Conservation (phyloP, 441 rosid species). For the Theobroma grandiflorum region DNA sequence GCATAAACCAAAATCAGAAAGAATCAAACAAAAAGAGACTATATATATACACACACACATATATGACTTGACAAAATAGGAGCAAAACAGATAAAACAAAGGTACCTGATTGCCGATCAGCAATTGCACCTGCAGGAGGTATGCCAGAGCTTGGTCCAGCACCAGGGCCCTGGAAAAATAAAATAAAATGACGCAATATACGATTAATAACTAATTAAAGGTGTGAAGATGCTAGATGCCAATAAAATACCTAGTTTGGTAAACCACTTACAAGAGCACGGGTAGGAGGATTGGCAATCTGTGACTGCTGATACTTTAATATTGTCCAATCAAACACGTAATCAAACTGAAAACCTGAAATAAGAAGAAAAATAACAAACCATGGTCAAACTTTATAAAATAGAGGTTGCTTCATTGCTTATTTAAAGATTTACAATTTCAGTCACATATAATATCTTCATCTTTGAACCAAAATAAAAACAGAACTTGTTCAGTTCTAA, state of each 20-base stretch:
- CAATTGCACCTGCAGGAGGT: conserved; percentile 73
- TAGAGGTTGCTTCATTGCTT: not conserved
- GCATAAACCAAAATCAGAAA: conserved; percentile 10
- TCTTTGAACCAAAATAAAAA: not conserved
- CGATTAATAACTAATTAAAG: conserved; percentile 6
- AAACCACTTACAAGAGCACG: conserved; percentile 62
- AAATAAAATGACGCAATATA: conserved; percentile 10
- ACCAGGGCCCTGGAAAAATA: conserved; percentile 64
- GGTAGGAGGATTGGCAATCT: conserved; percentile 73
- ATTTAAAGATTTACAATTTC: not conserved
- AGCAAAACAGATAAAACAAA: conserved; percentile 6
- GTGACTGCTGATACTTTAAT: conserved; percentile 96
- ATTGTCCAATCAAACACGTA: conserved; percentile 99
- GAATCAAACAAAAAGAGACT: not conserved
- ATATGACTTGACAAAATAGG: not conserved
- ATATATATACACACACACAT: too few species aligned
- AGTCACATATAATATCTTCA: not conserved
- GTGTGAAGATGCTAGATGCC: conserved; percentile 1
- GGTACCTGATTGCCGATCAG: conserved; percentile 80
- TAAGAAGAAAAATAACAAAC: conserved; percentile 25
- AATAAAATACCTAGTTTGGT: not conserved
- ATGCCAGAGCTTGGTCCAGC: conserved; percentile 89
- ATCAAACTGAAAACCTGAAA: conserved; percentile 92
- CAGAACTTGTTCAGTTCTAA: conserved; percentile 31
- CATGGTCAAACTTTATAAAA: not conserved